A percentile compares a stretch with the other conserved stretches of the same genome.
These are phyloP conservation scores for Apiotrichum sp. DNA, from an alignment of 1,284 basidiomycete species.

Conservation along the genomic window DNA sequence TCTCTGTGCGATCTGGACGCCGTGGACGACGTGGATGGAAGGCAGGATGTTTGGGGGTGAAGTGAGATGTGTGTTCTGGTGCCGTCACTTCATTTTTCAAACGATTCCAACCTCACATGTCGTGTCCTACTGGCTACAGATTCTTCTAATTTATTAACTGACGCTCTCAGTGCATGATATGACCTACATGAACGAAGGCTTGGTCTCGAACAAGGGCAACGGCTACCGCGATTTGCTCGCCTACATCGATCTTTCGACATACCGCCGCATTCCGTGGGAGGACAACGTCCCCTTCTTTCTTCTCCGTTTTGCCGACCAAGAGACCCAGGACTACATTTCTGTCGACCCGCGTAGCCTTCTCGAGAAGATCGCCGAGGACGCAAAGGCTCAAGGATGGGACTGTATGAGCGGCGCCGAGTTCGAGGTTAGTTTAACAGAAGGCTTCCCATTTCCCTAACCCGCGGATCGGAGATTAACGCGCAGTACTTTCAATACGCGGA, in stretches of 20 bases:
- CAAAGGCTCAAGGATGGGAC: conserved; percentile 52
- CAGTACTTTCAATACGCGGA: conserved; percentile 96
- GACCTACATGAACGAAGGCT: conserved; percentile 73
- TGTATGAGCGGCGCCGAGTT: conserved; percentile 82
- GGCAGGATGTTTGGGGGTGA: neutral
- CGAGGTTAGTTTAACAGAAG: conserved; percentile 56
- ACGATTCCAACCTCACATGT: too few relatives aligned
- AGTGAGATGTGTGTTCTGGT: neutral
- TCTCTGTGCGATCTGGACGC: neutral
- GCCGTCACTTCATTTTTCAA: too few relatives aligned
- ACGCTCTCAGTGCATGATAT: conserved; percentile 59
- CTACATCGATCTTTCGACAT: conserved; percentile 74
- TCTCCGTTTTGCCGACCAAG: conserved; percentile 79
- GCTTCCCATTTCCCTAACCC: neutral
- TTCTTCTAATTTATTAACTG: neutral
- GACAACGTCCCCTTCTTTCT: conserved; percentile 88
- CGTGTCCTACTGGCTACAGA: neutral
- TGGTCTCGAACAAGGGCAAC: conserved; percentile 82
- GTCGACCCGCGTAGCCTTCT: conserved; percentile 84
- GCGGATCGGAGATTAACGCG: neutral
- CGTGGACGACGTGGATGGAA: neutral
- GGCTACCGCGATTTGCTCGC: conserved; percentile 87
- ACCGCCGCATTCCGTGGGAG: conserved; percentile 87
- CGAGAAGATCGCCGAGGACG: conserved; percentile 53
- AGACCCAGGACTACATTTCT: conserved; percentile 64